These are phyloP conservation scores for Wickerhamomyces sp. DNA, from an alignment of 1,139 yeast species.

Conservation along the genomic window DNA sequence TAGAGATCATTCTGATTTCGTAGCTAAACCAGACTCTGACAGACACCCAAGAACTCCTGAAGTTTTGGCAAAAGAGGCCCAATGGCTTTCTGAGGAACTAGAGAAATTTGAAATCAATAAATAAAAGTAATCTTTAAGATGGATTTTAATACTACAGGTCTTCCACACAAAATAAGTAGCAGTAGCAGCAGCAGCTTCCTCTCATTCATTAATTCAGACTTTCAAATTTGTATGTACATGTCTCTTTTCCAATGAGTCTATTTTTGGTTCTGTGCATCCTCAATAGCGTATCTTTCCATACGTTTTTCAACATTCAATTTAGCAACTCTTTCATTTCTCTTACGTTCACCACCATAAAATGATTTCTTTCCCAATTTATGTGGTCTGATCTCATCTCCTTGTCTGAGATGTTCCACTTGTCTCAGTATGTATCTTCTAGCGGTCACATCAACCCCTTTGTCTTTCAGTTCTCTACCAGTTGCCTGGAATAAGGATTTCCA, in stretches of 20 bases:
- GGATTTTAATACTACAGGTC: no score
- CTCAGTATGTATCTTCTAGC: constrained; percentile 60
- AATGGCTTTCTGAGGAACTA: constrained; percentile 41
- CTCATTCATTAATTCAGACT: no score
- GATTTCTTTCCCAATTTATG: constrained; percentile 64
- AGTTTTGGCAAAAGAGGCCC: constrained; percentile 65
- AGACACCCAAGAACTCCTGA: constrained; percentile 51
- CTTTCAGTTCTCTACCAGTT: constrained; percentile 56
- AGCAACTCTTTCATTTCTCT: constrained; percentile 64
- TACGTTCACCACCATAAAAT: constrained; percentile 84
- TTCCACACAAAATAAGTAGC: no score
- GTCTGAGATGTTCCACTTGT: constrained; percentile 44
- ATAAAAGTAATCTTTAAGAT: no score
- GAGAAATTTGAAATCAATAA: constrained; percentile 24
- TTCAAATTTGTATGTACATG: background rate
- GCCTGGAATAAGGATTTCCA: constrained; percentile 66
- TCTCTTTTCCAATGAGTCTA: no score
- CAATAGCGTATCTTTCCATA: constrained; percentile 29
- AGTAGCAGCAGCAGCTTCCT: no score
- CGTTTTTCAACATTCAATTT: constrained; percentile 62
- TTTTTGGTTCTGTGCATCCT: constrained; percentile 21
- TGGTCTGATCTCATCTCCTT: constrained; percentile 55
- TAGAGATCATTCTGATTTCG: constrained; percentile 24
- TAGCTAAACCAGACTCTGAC: constrained; percentile 43
- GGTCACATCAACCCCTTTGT: constrained; percentile 73